Percentiles rank a stretch among this genome's conserved stretches.
These are phyloP conservation scores for Atkinsonella hypoxylon DNA, from an alignment of 2,329 filamentous ascomycete genomes.

Conservation along the genomic window DNA sequence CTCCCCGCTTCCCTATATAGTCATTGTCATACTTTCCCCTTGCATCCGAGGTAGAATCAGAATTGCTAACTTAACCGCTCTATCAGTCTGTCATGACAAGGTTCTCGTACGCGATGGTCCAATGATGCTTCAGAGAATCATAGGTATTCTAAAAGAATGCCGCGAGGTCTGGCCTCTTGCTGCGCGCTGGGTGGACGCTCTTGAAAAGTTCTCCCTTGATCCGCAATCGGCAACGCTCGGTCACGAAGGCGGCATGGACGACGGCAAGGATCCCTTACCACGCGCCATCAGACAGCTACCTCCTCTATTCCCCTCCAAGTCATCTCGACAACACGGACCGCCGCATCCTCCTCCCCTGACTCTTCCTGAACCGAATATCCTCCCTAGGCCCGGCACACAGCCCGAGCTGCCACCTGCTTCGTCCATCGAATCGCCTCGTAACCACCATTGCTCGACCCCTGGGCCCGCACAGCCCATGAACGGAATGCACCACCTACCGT, in stretches of 20 bases:
- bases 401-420: slow-evolving; percentile 11
- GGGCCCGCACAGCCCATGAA: background rate
- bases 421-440: slow-evolving; percentile 7
- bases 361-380: slow-evolving; percentile 10
- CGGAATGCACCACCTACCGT: slow-evolving; percentile 1
- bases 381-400: slow-evolving; percentile 12
- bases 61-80: background rate
- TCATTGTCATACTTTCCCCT: background rate
- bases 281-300: slow-evolving; percentile 12
- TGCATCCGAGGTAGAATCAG: background rate
- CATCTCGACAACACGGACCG: background rate
- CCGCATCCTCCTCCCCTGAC: slow-evolving; percentile 4
- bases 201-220: slow-evolving; percentile 34
- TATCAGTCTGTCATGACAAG: slow-evolving; percentile 30
- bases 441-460: slow-evolving; percentile 4
- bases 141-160: slow-evolving; percentile 34
- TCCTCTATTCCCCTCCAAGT: slow-evolving; percentile 4
- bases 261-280: slow-evolving; percentile 27
- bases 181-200: slow-evolving; percentile 37
- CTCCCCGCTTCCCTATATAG: background rate
- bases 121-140: slow-evolving; percentile 33
- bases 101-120: slow-evolving; percentile 28
- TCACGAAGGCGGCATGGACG: slow-evolving; percentile 37
- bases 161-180: slow-evolving; percentile 41
- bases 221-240: slow-evolving; percentile 26